These are phyloP conservation scores for Lasiodiplodia citricola DNA, from an alignment of 2,329 filamentous ascomycete genomes.

Conservation along the genomic window DNA sequence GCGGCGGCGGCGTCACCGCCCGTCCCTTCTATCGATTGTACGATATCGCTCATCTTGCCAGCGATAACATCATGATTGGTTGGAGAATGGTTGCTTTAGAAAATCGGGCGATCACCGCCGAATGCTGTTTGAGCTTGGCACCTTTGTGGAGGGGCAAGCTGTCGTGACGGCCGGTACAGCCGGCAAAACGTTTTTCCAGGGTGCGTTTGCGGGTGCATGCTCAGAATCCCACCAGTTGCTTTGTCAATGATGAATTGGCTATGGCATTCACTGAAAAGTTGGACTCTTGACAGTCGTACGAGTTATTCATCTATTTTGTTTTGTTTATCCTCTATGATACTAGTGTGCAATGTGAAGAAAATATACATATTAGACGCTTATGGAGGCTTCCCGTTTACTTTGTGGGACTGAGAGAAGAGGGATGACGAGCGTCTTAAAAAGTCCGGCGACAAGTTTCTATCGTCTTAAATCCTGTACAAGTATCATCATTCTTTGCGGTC, in stretches of 20 bases:
- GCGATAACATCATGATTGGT: neutral
- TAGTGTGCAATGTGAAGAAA: too few species aligned
- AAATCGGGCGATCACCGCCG: neutral
- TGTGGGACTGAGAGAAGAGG: neutral
- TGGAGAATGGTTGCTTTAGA: neutral
- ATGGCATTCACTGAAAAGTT: too few species aligned
- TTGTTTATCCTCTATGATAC: too few species aligned
- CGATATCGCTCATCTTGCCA: constrained; percentile 4
- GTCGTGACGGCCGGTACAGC: neutral
- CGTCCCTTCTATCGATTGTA: neutral
- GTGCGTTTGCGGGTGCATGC: neutral
- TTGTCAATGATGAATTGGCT: too few species aligned
- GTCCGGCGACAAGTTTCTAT: neutral
- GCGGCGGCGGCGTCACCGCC: neutral
- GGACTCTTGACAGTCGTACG: too few species aligned
- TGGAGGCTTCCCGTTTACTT: too few species aligned
- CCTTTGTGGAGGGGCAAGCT: neutral
- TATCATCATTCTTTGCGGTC: neutral
- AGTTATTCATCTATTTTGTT: too few species aligned
- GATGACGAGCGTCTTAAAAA: neutral
- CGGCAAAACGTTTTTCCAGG: neutral
- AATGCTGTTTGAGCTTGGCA: neutral
- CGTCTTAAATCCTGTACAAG: neutral
- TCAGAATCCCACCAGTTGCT: too few species aligned
- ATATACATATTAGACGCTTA: too few species aligned